Evolutionary conservation across 495 filamentous ascomycete genomes (phyloP).

Genomic region (Xylaria intraflava): DNA sequence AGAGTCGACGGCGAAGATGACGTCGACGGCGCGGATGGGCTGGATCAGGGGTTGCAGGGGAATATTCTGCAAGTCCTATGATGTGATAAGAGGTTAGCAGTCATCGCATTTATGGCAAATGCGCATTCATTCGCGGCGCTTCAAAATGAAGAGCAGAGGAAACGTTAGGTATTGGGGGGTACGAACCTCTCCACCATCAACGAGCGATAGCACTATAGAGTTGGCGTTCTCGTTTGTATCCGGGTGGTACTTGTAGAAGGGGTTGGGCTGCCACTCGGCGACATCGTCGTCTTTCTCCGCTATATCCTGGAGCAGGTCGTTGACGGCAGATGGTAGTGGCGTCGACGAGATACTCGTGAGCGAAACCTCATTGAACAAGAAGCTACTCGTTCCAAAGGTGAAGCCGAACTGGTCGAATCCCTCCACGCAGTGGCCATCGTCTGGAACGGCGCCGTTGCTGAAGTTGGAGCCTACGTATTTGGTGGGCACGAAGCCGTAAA

Average conservation of each 20-base stretch:
- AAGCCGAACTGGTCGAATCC: conserved; percentile 85
- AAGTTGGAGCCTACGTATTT: conserved; percentile 78
- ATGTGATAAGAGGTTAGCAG: neutral
- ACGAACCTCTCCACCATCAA: conserved; percentile 35
- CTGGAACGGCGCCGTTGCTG: conserved; percentile 52
- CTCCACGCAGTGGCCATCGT: conserved; percentile 55
- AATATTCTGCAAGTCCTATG: conserved; percentile 74
- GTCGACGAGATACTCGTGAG: conserved; percentile 48
- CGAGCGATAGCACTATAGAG: conserved; percentile 58
- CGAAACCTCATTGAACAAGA: conserved; percentile 75
- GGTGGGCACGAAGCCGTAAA: conserved; percentile 70
- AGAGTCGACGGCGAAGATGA: conserved; percentile 86
- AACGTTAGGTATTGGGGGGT: too few relatives aligned
- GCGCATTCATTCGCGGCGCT: too few relatives aligned
- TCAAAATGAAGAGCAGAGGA: neutral
- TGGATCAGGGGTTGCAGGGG: conserved; percentile 83
- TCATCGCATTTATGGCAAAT: neutral
- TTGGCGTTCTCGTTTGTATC: conserved; percentile 53
- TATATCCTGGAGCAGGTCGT: conserved; percentile 47
- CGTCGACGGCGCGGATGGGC: conserved; percentile 69
- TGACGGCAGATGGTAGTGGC: conserved; percentile 47
- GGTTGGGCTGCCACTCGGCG: conserved; percentile 76
- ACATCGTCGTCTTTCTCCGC: conserved; percentile 63
- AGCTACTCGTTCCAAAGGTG: conserved; percentile 85
- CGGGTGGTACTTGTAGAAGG: conserved; percentile 68